Evolutionary conservation across 2,329 filamentous ascomycete species (phyloP).

Genomic region (Nemania serpens): DNA sequence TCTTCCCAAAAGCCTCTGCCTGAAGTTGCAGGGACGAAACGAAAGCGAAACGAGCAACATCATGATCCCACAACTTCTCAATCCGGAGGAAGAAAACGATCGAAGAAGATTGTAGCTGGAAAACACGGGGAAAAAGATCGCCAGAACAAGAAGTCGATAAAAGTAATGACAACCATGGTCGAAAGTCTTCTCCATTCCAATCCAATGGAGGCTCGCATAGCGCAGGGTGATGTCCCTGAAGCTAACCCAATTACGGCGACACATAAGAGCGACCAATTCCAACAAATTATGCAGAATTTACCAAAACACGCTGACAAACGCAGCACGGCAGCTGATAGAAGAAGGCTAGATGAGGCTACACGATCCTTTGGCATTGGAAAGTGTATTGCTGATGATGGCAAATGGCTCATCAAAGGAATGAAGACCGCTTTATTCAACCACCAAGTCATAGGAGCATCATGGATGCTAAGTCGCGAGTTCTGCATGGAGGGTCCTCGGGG

Average conservation of each 20-base stretch:
- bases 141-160: background rate
- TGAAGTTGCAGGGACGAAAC: background rate
- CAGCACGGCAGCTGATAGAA: constrained; percentile 7
- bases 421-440: constrained; percentile 6
- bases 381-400: constrained; percentile 14
- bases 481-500: constrained; percentile 8
- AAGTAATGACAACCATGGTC: constrained; percentile 2
- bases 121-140: background rate
- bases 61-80: background rate
- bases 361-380: constrained; percentile 12
- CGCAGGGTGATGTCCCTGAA: constrained; percentile 7
- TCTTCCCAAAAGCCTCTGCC: background rate
- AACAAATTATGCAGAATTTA: constrained; percentile 14
- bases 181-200: constrained; percentile 8
- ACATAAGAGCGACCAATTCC: constrained; percentile 9
- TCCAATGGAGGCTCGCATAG: constrained; percentile 18
- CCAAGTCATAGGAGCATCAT: constrained; percentile 17
- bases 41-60: constrained; percentile 6
- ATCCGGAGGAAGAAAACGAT: background rate
- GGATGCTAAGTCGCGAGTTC: constrained; percentile 22
- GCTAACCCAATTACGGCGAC: constrained; percentile 6
- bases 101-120: background rate
- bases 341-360: constrained; percentile 5
- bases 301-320: background rate
- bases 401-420: constrained; percentile 23